Evolutionary conservation across 345 rosid genomes (phyloP).

Genomic region (Cardamine chenopodiifolia): DNA sequence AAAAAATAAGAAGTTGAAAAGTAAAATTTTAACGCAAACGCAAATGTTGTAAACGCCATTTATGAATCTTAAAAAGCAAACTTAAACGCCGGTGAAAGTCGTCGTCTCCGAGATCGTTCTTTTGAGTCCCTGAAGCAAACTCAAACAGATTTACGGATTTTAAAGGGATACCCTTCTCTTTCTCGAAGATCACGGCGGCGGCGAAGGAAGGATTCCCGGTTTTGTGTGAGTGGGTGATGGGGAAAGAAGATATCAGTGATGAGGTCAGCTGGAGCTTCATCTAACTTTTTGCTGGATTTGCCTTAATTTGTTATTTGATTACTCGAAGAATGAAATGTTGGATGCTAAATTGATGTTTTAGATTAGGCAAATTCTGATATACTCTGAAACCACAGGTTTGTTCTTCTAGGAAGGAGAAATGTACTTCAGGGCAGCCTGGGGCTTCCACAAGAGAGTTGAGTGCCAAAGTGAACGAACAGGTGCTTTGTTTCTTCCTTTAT

Average conservation of each 20-base stretch:
- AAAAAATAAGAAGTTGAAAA: not conserved
- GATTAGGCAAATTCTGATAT: conserved; percentile 15
- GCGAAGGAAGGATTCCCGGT: not conserved
- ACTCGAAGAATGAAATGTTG: not conserved
- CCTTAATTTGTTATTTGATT: conserved; percentile 20
- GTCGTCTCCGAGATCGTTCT: conserved; percentile 15
- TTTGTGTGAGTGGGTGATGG: conserved; percentile 16
- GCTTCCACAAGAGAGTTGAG: conserved; percentile 46
- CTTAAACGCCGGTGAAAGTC: conserved; percentile 4
- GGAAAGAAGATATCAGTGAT: conserved; percentile 26
- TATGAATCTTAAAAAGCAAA: not conserved
- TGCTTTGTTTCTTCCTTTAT: conserved; percentile 17
- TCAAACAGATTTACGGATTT: not conserved
- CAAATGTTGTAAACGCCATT: not conserved
- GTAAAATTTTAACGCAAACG: not conserved
- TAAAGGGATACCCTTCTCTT: conserved; percentile 3
- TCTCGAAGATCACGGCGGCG: not conserved
- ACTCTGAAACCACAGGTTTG: conserved; percentile 24
- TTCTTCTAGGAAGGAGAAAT: not conserved
- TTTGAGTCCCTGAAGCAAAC: not conserved
- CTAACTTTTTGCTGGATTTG: not conserved
- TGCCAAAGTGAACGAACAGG: conserved; percentile 46
- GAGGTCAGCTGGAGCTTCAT: conserved; percentile 31
- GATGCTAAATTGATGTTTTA: conserved; percentile 8
- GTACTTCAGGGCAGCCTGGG: conserved; percentile 24